Percentiles rank a stretch among this genome's conserved stretches.
Evolutionary conservation across 495 filamentous ascomycete genomes (phyloP).

Genomic region (Alectoria sarmentosa): DNA sequence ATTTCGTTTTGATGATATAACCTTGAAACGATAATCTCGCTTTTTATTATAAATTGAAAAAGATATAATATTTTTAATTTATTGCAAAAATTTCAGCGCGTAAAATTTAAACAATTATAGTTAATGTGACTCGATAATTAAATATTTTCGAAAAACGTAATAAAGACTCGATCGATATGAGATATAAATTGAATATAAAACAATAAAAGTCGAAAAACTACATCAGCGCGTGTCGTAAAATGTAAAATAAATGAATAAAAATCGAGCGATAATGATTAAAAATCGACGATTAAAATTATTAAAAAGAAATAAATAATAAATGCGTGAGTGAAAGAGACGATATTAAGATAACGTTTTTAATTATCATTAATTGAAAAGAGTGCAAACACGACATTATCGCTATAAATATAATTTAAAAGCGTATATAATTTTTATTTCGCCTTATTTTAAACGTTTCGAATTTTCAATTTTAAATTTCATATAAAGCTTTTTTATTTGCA

Average conservation of each 20-base stretch:
- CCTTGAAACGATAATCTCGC: constrained; percentile 6
- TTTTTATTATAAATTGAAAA: constrained; percentile 2
- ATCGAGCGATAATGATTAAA: background rate
- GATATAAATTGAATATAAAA: background rate
- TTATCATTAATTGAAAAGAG: background rate
- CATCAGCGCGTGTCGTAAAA: background rate
- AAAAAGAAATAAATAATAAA: background rate
- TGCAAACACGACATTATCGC: background rate
- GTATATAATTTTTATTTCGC: background rate
- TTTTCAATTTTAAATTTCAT: background rate
- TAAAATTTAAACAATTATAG: background rate
- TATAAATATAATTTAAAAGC: background rate
- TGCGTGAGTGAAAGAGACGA: background rate
- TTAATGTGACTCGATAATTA: background rate
- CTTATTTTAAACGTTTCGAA: background rate
- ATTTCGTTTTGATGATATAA: background rate
- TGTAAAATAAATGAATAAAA: constrained; percentile 7
- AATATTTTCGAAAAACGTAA: background rate
- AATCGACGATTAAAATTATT: background rate
- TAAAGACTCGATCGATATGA: background rate
- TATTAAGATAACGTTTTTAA: background rate
- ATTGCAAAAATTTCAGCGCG: background rate
- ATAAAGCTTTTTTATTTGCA: background rate
- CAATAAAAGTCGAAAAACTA: background rate
- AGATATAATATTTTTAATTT: background rate